Base-by-base conservation (phyloP, 1,284 basidiomycete genomes). In the Trametes polyzona region DNA sequence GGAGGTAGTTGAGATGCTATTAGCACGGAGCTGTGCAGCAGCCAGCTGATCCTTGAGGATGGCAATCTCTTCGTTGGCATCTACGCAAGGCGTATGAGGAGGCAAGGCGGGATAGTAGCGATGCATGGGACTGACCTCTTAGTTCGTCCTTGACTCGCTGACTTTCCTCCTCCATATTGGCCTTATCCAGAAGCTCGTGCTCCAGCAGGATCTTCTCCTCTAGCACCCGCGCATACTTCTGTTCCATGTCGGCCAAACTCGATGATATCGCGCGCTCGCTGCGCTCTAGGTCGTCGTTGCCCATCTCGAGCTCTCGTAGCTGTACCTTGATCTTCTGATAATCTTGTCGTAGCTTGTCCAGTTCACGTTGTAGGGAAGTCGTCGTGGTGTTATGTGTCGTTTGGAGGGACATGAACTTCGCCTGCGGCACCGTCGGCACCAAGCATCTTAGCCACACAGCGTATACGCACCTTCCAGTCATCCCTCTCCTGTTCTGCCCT, bases 171-270 rank as follows among this genome's bases (percentile, higher is more conserved):
- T 98, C 95, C 33, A 98, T 71, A 60, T 82, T 87, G 3, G 93
- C 90, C 74, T 96, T 96, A 72, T 91, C 90, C 40, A 98, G 77
- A n/a, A 99, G 78, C 71, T 99, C 97, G 66, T 98, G 94, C 73
- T 99, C 97, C 30, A 99, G 81, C 41, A 99, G 76, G 46, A 97
- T 98, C 74, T 98, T 98, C 76, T 98, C 93, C 74, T 99, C 97
- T 47, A 99, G 80, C 1, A 92, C 91, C 58, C 88, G 85, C 63
- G 95, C 88, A 76, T 98, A 98, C 71, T 90, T 94, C 61, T 83
- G 80, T 76, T 99, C 96, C 69, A 95, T 82, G 73, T 99, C 97
- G 1, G 90, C 88, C 56, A 98, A 77, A 64, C 93, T 96, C 30
- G 94, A 96, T 2, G 90, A 87, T 27, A 96, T 93, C 50, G 95